phyloP scores from a whole-genome alignment of 2,329 filamentous ascomycete genomes.

The Rhynchosporium graminicola region DNA sequence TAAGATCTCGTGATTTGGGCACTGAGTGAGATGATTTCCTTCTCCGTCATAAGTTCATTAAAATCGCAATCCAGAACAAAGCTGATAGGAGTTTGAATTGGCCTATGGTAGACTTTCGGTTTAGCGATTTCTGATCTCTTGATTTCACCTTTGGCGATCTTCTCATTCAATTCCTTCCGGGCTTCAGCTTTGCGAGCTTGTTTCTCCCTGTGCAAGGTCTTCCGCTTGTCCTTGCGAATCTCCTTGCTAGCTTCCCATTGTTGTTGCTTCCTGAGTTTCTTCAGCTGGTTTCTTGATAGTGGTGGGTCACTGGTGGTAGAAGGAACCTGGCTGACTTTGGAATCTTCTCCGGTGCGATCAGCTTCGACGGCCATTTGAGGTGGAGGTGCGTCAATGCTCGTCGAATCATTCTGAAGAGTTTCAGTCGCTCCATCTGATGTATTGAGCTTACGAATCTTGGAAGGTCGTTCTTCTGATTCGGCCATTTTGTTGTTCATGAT shows the following conservation, averaged over 20 bases:
- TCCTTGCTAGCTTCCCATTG: slow-evolving; percentile 75
- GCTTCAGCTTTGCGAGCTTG: slow-evolving; percentile 51
- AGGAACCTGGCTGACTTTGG: slow-evolving; percentile 12
- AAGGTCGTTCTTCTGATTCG: slow-evolving; percentile 37
- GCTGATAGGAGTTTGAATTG: slow-evolving; percentile 69
- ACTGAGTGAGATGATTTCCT: slow-evolving; percentile 79
- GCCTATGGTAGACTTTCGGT: slow-evolving; percentile 25
- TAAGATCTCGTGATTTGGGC: slow-evolving; percentile 87
- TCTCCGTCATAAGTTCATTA: slow-evolving; percentile 84
- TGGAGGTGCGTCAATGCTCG: slow-evolving; percentile 1
- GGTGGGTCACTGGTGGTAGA: slow-evolving; percentile 20
- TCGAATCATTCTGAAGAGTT: slow-evolving; percentile 7
- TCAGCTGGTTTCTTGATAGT: slow-evolving; percentile 84
- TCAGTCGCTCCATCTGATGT: slow-evolving; percentile 14
- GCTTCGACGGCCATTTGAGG: not conserved
- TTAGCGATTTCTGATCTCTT: slow-evolving; percentile 16
- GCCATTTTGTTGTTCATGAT: slow-evolving; percentile 29
- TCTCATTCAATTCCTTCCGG: slow-evolving; percentile 47
- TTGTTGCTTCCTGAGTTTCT: slow-evolving; percentile 71
- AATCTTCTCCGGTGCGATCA: not conserved
- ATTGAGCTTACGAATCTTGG: slow-evolving; percentile 37
- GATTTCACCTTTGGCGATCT: slow-evolving; percentile 40
- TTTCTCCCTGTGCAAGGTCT: slow-evolving; percentile 53
- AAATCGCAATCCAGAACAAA: slow-evolving; percentile 91
- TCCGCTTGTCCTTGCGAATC: slow-evolving; percentile 54